Conservation (phyloP, 202 grass and related monocot genomes). For the Setaria italica region DNA sequence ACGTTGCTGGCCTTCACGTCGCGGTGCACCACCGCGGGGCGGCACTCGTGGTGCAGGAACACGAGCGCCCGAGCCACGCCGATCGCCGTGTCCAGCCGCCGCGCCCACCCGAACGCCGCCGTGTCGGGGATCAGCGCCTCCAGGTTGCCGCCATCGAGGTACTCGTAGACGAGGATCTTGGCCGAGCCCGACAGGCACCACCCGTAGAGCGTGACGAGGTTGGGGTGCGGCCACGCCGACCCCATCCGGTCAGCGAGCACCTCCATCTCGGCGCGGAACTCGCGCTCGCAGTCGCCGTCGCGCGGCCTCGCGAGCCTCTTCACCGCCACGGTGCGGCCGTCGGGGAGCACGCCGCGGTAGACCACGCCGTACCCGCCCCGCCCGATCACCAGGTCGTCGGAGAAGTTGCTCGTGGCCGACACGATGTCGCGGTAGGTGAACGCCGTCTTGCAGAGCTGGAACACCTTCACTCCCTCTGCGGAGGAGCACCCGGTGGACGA, state of each 20-base stretch:
- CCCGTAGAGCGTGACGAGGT: conserved; percentile 83
- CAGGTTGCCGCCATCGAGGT: conserved; percentile 81
- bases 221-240: conserved; percentile 73
- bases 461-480: conserved; percentile 67
- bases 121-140: conserved; percentile 65
- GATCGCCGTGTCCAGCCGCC: conserved; percentile 60
- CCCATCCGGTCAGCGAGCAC: conserved; percentile 66
- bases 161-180: conserved; percentile 92
- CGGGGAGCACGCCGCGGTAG: conserved; percentile 83
- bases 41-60: conserved; percentile 95
- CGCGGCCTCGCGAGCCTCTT: conserved; percentile 69
- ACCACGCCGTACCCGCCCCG: conserved; percentile 87
- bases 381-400: conserved; percentile 70
- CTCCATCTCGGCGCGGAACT: conserved; percentile 96
- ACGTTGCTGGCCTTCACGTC: conserved; percentile 99
- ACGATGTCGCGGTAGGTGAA: conserved; percentile 88
- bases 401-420: conserved; percentile 71
- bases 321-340: conserved; percentile 74
- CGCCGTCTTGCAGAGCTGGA: conserved; percentile 63
- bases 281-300: conserved; percentile 60
- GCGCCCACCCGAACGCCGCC: conserved; percentile 39
- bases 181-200: conserved; percentile 79
- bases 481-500: conserved; percentile 43
- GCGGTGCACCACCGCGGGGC: conserved; percentile 83
- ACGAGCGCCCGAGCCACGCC: conserved; percentile 72